phyloP scores from a whole-genome alignment of 257 asterid species.

The Verbena officinalis region DNA sequence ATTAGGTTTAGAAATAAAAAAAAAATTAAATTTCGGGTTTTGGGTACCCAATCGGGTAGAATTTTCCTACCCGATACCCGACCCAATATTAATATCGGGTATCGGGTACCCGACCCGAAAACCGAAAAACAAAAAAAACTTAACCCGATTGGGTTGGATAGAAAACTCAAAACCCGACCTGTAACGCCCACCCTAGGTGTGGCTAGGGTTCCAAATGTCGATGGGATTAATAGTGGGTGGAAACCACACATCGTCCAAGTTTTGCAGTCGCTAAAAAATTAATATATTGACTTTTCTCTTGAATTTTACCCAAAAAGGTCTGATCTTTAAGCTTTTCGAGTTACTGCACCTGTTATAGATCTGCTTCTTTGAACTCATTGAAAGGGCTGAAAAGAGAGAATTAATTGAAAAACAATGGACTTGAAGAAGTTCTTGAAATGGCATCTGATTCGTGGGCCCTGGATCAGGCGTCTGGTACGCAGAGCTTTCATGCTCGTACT shows the following conservation, averaged over 20 bases:
- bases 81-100: too few relatives aligned
- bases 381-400: conserved; percentile 22
- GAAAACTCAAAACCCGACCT: too few relatives aligned
- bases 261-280: conserved; percentile 74
- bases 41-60: too few relatives aligned
- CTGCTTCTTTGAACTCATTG: conserved; percentile 31
- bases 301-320: conserved; percentile 17
- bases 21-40: too few relatives aligned
- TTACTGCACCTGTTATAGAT: conserved; percentile 36
- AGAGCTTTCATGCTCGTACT: conserved; percentile 57
- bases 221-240: conserved; percentile 92
- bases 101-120: too few relatives aligned
- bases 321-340: conserved; percentile 29
- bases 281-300: conserved; percentile 24
- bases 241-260: conserved; percentile 96
- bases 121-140: too few relatives aligned
- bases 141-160: too few relatives aligned
- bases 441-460: conserved; percentile 49
- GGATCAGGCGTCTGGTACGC: conserved; percentile 57
- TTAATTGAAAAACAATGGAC: conserved; percentile 40
- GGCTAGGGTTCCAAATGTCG: conserved; percentile 68
- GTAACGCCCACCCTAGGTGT: conserved; percentile 21
- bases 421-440: conserved; percentile 52
- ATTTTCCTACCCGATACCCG: too few relatives aligned
- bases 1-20: too few relatives aligned